Evolutionary conservation across 2,329 filamentous ascomycete species (phyloP).

Genomic region (Nemania sp.): DNA sequence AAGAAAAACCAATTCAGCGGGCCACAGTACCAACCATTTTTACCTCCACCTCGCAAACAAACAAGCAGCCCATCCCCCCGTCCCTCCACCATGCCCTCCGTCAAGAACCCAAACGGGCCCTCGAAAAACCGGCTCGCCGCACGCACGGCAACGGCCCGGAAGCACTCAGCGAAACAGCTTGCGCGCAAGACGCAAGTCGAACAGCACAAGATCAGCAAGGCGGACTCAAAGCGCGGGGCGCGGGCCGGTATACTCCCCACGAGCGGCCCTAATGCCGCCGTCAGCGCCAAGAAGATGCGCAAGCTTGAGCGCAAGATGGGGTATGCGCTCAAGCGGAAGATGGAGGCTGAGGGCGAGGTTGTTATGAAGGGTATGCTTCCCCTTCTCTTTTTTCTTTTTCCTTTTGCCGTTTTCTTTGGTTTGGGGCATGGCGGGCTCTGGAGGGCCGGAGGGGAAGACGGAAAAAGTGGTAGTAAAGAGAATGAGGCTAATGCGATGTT

Average conservation of each 20-base stretch:
- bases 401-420: neutral
- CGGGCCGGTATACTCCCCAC: constrained; percentile 65
- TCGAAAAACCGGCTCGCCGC: constrained; percentile 66
- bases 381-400: neutral
- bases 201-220: constrained; percentile 44
- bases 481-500: constrained; percentile 12
- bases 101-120: constrained; percentile 69
- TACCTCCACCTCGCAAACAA: no score
- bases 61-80: no score
- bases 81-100: constrained; percentile 60
- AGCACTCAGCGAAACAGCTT: constrained; percentile 51
- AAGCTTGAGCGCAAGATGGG: constrained; percentile 68
- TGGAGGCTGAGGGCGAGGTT: constrained; percentile 50
- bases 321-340: constrained; percentile 59
- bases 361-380: constrained; percentile 49
- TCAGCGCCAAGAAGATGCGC: constrained; percentile 67
- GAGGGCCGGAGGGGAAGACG: no score
- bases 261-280: constrained; percentile 63
- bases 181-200: constrained; percentile 51
- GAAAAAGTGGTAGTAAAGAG: neutral
- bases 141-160: constrained; percentile 59
- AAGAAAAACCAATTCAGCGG: no score
- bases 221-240: constrained; percentile 60
- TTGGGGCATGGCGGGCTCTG: neutral
- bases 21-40: no score